Evolutionary conservation across 2,329 filamentous ascomycete genomes (phyloP).

Genomic region (Fusarium kyushuense): DNA sequence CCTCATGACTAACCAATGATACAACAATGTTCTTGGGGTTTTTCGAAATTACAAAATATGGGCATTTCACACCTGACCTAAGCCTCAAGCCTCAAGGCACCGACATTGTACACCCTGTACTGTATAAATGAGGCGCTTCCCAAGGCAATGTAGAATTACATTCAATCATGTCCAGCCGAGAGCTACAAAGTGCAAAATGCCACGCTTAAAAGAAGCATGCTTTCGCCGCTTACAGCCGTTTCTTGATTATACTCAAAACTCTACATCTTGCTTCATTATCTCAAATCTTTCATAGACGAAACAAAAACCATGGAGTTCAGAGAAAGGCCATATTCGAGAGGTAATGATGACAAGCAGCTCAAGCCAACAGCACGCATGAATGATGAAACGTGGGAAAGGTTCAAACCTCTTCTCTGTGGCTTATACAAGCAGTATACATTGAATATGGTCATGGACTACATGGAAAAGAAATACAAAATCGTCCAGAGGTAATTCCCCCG

Average conservation of each 20-base stretch:
- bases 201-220: conserved; percentile 22
- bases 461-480: conserved; percentile 35
- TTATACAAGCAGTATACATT: conserved; percentile 43
- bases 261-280: not conserved
- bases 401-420: conserved; percentile 36
- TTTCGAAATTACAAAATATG: conserved; percentile 31
- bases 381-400: conserved; percentile 40
- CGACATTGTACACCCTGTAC: conserved; percentile 16
- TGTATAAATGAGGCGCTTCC: conserved; percentile 35
- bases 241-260: not conserved
- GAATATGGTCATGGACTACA: conserved; percentile 36
- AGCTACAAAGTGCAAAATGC: conserved; percentile 28
- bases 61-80: conserved; percentile 13
- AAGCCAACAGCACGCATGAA: conserved; percentile 43
- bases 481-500: conserved; percentile 37
- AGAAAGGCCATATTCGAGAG: conserved; percentile 16
- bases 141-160: conserved; percentile 28
- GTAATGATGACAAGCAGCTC: conserved; percentile 19
- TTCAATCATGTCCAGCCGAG: not conserved
- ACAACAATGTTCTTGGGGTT: not conserved
- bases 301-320: conserved; percentile 24
- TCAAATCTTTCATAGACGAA: not conserved
- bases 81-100: conserved; percentile 24
- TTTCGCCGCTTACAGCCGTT: conserved; percentile 1
- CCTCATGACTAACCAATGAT: conserved; percentile 23